Base-by-base conservation (phyloP, 2,329 filamentous ascomycete genomes). In the Colletotrichum endophyticum region DNA sequence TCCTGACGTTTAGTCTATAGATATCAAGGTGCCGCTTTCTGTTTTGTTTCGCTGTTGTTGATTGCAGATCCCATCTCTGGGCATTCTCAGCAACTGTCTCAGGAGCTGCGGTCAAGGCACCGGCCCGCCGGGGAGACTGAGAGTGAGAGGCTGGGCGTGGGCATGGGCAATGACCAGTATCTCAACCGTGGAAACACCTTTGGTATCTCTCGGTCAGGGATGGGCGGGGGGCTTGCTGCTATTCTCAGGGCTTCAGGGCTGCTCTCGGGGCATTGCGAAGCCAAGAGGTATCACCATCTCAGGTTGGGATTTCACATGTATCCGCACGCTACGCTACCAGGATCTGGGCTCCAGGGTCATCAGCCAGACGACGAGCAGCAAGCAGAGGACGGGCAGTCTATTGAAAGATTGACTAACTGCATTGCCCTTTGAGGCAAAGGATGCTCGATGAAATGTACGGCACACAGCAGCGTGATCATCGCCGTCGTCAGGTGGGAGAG, bases 261-360 rank as follows among this genome's bases (percentile, higher is more conserved):
- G 61, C 28, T 68, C 59, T 72, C 63, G 70, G 72, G 70, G 63
- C 70, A 73, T 73, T 73, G 70, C 70, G 36, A 73, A 64, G 63
- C 73, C 73, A 76, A 76, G 63, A 73, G 49, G 73, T 73, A 73
- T 68, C 73, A 73, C 25, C 73, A 76, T 64, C 64, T 64, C 73
- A 57, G 64, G 70, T 68, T 73, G 70, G 49, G 53, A 66, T 66
- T 49, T 72, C 72, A 75, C 73, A 75, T 75, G 70, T 49, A 63
- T 70, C 59, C 69, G 69, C 39, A 63, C 62, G 39, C 39, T 59
- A 73, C 63, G 66, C 34, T 34, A 69, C 56, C 34, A 22, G 57
- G 28, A 27, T 49, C 34, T 61, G 27, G 59, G 72, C 32, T 22
- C 44, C 25, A 34, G 62, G 34, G 62, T 63, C 61, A n/a, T 62